Base-by-base conservation (phyloP, 2,329 filamentous ascomycete species). In the Ascochyta clinopodiicola region DNA sequence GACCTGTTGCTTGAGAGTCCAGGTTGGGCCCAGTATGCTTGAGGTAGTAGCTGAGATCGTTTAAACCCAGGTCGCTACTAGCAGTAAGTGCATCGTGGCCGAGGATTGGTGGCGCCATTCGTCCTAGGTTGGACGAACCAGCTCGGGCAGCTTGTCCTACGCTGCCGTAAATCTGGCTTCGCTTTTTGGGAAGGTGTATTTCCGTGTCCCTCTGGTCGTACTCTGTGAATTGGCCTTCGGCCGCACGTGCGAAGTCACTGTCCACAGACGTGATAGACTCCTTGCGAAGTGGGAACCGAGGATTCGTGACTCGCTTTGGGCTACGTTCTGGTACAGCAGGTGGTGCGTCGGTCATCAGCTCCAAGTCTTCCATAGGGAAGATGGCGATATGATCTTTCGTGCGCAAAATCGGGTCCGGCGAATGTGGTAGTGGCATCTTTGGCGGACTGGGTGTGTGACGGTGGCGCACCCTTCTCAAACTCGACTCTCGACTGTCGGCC, bases 61-160 rank as follows among this genome's bases (percentile, higher is more conserved):
- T 73, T 34, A 74, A 40, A 1, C 64, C 56, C 25, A 72, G 46
- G 6, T 68, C 51, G 27, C 64, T 62, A 35, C 60, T 67, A 2
- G 67, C 64, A 1, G 67, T 69, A 29, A 73, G 61, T n/a, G 70
- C 65, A 25, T 64, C 64, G 25, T 74, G 70, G 25, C 66, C 62
- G 21, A 70, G 65, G n/a, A 74, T 73, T 8, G 67, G 69, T 43
- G 71, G 71, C 24, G 71, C 71, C 56, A 72, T 60, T 34, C 64
- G 57, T 40, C 68, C 67, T 19, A 65, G 37, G 17, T 56, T 58
- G 3, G 65, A 51, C n/a, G 63, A 65, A 9, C 60, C 67, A 22
- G 57, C 57, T 46, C 46, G 55, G 5, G 57, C 60, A 39, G 65
- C 49, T 22, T 65, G 61, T 54, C 51, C 57, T 21, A 62, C 44